Conservation (phyloP, 345 rosid species). For the Pseudoturritis turrita region DNA sequence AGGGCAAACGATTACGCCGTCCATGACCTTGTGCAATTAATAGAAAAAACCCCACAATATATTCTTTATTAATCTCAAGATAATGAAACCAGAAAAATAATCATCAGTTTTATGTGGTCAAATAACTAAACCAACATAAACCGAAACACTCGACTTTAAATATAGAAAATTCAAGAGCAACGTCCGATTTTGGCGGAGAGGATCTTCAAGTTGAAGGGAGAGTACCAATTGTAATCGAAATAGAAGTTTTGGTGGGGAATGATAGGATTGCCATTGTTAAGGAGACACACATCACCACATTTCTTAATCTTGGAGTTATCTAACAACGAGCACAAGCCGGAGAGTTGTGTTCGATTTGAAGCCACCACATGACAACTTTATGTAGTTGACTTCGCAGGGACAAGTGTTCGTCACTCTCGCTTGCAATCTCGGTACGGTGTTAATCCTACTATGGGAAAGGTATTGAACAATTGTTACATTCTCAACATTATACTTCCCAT, state of each 20-base stretch:
- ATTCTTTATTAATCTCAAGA: too few species aligned
- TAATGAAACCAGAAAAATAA: too few species aligned
- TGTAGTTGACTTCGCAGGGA: not conserved
- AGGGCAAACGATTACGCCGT: not conserved
- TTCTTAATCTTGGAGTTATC: not conserved
- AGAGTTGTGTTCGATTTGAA: not conserved
- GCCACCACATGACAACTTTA: not conserved
- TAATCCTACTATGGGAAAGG: not conserved
- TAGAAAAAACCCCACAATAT: too few species aligned
- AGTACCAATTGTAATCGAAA: not conserved
- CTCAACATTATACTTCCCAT: not conserved
- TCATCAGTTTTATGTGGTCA: not conserved
- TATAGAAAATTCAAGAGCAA: not conserved
- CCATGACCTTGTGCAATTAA: slow-evolving; percentile 1
- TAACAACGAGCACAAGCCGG: too few species aligned
- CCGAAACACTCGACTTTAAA: not conserved
- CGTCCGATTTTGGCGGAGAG: not conserved
- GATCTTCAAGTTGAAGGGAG: not conserved
- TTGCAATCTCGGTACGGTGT: not conserved
- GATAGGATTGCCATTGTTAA: not conserved
- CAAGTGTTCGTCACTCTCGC: not conserved
- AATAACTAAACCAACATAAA: not conserved
- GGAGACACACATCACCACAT: not conserved
- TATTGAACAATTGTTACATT: not conserved
- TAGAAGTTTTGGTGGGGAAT: not conserved